Base-by-base conservation (phyloP, 2,329 filamentous ascomycete genomes). In the Stylonectria norvegica region DNA sequence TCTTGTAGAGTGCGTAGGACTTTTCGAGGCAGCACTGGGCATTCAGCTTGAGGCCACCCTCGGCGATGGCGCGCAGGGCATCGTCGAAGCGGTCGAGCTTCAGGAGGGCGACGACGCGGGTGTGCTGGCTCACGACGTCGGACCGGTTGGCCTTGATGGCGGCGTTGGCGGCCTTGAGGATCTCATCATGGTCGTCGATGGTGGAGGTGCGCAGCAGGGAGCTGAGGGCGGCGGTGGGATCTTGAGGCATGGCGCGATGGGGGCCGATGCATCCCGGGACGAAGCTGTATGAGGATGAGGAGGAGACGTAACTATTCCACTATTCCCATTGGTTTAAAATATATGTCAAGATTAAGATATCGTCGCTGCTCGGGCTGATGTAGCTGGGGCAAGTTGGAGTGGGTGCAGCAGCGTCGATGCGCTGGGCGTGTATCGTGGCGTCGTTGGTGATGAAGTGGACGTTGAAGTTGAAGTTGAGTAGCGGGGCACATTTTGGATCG, bases 1-100 rank as follows among this genome's bases (percentile, higher is more conserved):
- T 76, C 69, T 90, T 93, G 68, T 93, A 94, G 15, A 90, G 73
- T n/a, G 85, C 83, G 68, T 94, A 94, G 2, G 85, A 79, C 60
- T 83, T 83, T 63, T 90, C 87, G 30, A 90, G 71, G 12, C 67
- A 58, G 50, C 83, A 86, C 42, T 67, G 66, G 27, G 76, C 68
- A 58, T 82, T 78, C 42, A 90, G 66, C 48, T 68, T 70, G 42
- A 76, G 70, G 34, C 81, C 80, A 14, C 73, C 80, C 23, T 81
- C 78, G 44, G 81, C 76, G 43, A 91, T 75, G 40, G 79, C 75
- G 43, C 79, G 79, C 34, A 89, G 69, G 32, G 85, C 86, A 62
- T 93, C 87, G 42, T 86, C 79, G 63, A 85, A 93, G 43, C 86
- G 84, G 64, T 93, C 88, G 53, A 93, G 78, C 61, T 89, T 89